A percentile compares a stretch with the other conserved stretches of the same genome.
phyloP scores from a whole-genome alignment of 805 yeast genomes.

The Candida parachauliodes region DNA sequence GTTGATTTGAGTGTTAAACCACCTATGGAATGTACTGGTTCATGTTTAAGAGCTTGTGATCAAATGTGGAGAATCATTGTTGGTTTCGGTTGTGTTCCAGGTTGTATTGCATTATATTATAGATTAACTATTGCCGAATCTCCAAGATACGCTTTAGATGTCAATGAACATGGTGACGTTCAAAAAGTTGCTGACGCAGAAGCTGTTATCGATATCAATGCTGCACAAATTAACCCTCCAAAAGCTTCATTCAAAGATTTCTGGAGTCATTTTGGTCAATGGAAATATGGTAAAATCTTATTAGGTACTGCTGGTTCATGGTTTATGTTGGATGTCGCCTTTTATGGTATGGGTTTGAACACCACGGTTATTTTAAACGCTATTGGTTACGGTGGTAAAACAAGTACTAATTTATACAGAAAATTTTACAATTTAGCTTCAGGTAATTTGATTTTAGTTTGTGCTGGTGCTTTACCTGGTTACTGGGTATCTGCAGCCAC shows the following conservation, averaged over 20 bases:
- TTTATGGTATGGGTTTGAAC: constrained; percentile 84
- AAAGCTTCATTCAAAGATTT: constrained; percentile 80
- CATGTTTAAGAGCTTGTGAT: constrained; percentile 76
- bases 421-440: constrained; percentile 75
- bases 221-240: constrained; percentile 53
- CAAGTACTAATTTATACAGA: constrained; percentile 60
- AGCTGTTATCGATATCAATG: constrained; percentile 36
- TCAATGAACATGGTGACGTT: constrained; percentile 54
- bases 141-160: constrained; percentile 86
- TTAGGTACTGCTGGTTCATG: constrained; percentile 90
- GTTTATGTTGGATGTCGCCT: constrained; percentile 89
- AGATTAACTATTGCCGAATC: constrained; percentile 94
- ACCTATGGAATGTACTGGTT: constrained; percentile 58
- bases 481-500: constrained; percentile 85
- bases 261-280: constrained; percentile 67
- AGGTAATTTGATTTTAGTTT: constrained; percentile 86
- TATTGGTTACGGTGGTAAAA: constrained; percentile 71
- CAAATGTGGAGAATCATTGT: constrained; percentile 92
- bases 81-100: constrained; percentile 92
- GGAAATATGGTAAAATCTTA: constrained; percentile 82
- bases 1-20: constrained; percentile 38
- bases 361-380: constrained; percentile 74
- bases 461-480: constrained; percentile 96
- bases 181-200: constrained; percentile 52
- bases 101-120: constrained; percentile 76